These are phyloP conservation scores for Colletotrichum shisoi DNA, from an alignment of 2,329 filamentous ascomycete genomes.

Conservation along the genomic window DNA sequence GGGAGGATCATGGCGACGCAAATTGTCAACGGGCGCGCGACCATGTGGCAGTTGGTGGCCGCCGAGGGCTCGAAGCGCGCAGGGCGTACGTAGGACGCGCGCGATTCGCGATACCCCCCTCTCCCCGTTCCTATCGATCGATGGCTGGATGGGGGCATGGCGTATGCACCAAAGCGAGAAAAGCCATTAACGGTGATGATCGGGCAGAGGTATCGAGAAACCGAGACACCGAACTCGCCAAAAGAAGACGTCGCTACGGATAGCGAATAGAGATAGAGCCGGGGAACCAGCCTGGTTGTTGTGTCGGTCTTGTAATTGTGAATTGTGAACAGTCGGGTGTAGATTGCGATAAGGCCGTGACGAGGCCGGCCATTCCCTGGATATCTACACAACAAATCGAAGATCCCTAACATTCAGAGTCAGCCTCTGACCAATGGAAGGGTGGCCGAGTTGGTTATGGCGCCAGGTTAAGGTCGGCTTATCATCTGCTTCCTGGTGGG, in stretches of 20 bases:
- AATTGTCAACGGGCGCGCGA: conserved; percentile 25
- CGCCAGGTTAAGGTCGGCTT: conserved; percentile 39
- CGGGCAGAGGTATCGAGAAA: background rate
- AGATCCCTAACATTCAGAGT: no score
- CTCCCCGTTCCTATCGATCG: no score
- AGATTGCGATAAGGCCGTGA: background rate
- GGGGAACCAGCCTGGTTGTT: background rate
- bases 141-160: background rate
- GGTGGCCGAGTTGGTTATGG: conserved; percentile 40
- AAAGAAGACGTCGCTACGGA: no score
- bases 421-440: background rate
- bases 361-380: fast-evolving
- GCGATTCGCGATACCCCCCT: background rate
- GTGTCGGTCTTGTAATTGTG: background rate
- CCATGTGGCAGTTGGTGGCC: conserved; percentile 32
- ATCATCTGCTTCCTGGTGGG: conserved; percentile 39
- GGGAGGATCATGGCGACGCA: conserved; percentile 31
- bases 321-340: background rate
- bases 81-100: background rate
- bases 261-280: background rate
- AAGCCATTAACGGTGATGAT: background rate
- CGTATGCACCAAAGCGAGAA: conserved; percentile 3
- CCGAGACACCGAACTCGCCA: background rate
- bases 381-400: background rate
- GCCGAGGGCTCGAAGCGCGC: background rate